phyloP scores from a whole-genome alignment of 768 basidiomycete genomes.

The Cyclocybe aegerita region DNA sequence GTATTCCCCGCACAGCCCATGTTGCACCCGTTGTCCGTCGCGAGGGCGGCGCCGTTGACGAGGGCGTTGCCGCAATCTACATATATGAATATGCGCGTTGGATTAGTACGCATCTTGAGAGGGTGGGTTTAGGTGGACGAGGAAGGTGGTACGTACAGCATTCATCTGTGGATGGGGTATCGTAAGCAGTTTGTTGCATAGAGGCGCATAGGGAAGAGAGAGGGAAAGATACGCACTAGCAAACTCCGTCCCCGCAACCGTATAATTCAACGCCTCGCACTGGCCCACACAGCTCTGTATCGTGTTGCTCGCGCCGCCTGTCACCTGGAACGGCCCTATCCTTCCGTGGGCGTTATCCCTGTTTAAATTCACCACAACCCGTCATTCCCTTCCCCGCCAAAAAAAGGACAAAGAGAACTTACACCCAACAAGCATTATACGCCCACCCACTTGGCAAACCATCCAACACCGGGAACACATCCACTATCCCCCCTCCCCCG shows the following conservation, averaged over 20 bases:
- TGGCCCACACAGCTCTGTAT: conserved; percentile 60
- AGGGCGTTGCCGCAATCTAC: conserved; percentile 72
- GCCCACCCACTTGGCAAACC: conserved; percentile 58
- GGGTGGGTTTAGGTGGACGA: neutral
- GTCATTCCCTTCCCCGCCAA: neutral
- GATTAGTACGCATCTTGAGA: too few species aligned
- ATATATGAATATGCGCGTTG: neutral
- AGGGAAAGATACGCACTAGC: conserved; percentile 37
- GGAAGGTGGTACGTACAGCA: conserved; percentile 41
- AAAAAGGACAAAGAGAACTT: conserved; percentile 16
- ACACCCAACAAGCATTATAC: conserved; percentile 69
- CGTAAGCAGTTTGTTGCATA: too few species aligned
- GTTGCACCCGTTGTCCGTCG: conserved; percentile 54
- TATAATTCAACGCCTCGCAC: conserved; percentile 57
- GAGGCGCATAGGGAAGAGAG: too few species aligned
- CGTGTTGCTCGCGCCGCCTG: conserved; percentile 40
- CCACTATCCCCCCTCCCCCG: conserved; percentile 24
- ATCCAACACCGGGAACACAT: conserved; percentile 43
- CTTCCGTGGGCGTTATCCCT: conserved; percentile 69
- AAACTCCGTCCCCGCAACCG: conserved; percentile 72
- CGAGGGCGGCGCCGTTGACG: conserved; percentile 55
- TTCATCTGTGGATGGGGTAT: conserved; percentile 25
- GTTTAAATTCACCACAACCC: conserved; percentile 10
- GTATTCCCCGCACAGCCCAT: conserved; percentile 74
- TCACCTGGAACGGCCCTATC: conserved; percentile 35